phyloP scores from a whole-genome alignment of 1,284 basidiomycete species.

The Cutaneotrichosporon sp. region DNA sequence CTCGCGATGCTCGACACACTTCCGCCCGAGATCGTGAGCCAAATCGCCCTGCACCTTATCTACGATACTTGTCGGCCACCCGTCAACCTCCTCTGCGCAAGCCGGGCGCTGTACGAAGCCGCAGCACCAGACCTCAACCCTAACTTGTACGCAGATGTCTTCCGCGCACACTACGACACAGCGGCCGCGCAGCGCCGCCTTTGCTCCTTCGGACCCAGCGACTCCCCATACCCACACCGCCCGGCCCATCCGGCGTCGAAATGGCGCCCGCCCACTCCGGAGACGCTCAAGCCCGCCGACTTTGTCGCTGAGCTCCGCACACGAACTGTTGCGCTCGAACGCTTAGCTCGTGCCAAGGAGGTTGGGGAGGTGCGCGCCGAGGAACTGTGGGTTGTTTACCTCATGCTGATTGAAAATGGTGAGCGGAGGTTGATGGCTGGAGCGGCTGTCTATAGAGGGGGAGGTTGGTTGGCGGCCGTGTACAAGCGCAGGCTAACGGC shows the following conservation, averaged over 20 bases:
- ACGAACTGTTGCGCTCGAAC: constrained; percentile 29
- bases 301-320: constrained; percentile 36
- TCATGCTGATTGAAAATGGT: constrained; percentile 66
- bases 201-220: background rate
- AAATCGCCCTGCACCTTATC: constrained; percentile 55
- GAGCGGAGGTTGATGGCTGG: too few relatives aligned
- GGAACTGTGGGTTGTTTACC: constrained; percentile 57
- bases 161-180: constrained; percentile 59
- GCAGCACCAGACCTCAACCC: constrained; percentile 54
- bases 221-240: background rate
- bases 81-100: constrained; percentile 55
- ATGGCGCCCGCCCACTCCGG: background rate
- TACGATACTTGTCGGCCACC: constrained; percentile 34
- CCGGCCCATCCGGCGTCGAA: background rate
- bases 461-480: too few relatives aligned
- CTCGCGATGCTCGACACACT: constrained; percentile 45
- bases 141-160: constrained; percentile 59
- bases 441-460: too few relatives aligned
- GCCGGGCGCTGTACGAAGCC: constrained; percentile 48
- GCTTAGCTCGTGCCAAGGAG: constrained; percentile 9
- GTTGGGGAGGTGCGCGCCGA: constrained; percentile 17
- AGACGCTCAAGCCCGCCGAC: background rate
- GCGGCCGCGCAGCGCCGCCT: constrained; percentile 58
- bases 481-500: constrained; percentile 4
- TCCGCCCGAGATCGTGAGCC: constrained; percentile 61